Percentiles rank a stretch among this genome's conserved stretches.
These are phyloP conservation scores for Trypethelium eluteriae DNA, from an alignment of 495 filamentous ascomycete species.

Conservation along the genomic window DNA sequence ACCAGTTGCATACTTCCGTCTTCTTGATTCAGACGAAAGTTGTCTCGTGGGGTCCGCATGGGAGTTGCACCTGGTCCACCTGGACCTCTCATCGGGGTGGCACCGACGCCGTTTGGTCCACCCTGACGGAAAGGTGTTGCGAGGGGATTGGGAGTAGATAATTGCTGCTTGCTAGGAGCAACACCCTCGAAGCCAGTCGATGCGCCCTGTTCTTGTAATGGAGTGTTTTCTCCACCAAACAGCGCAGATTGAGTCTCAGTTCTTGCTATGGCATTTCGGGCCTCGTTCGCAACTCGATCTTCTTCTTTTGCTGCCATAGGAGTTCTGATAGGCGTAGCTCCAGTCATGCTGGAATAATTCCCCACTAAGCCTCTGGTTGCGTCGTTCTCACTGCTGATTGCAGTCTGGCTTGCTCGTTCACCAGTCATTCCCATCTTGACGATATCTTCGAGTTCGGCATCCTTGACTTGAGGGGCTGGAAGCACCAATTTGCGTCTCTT, in stretches of 20 bases:
- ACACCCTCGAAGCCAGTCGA: slow-evolving; percentile 82
- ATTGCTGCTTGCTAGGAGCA: slow-evolving; percentile 67
- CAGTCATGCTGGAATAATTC: slow-evolving; percentile 73
- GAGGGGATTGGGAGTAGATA: slow-evolving; percentile 88
- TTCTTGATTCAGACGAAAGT: slow-evolving; percentile 71
- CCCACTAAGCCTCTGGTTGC: slow-evolving; percentile 78
- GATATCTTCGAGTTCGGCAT: slow-evolving; percentile 90
- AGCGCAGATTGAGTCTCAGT: slow-evolving; percentile 95
- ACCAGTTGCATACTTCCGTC: slow-evolving; percentile 58
- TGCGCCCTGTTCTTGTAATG: slow-evolving; percentile 63
- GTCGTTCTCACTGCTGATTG: slow-evolving; percentile 72
- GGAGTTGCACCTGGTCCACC: slow-evolving; percentile 70
- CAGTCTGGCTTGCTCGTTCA: slow-evolving; percentile 71
- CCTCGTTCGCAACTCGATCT: slow-evolving; percentile 92
- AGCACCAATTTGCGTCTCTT: slow-evolving; percentile 74
- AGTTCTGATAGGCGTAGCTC: slow-evolving; percentile 81
- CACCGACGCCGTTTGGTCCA: slow-evolving; percentile 55
- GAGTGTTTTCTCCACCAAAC: slow-evolving; percentile 88
- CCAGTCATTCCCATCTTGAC: slow-evolving; percentile 97
- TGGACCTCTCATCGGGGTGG: slow-evolving; percentile 57
- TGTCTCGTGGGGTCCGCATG: slow-evolving; percentile 83
- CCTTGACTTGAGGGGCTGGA: slow-evolving; percentile 83
- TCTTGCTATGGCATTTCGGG: slow-evolving; percentile 83
- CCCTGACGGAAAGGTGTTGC: slow-evolving; percentile 77
- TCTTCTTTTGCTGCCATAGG: slow-evolving; percentile 85